Evolutionary conservation across 257 asterid genomes (phyloP).

Genomic region (Solanum arcanum): DNA sequence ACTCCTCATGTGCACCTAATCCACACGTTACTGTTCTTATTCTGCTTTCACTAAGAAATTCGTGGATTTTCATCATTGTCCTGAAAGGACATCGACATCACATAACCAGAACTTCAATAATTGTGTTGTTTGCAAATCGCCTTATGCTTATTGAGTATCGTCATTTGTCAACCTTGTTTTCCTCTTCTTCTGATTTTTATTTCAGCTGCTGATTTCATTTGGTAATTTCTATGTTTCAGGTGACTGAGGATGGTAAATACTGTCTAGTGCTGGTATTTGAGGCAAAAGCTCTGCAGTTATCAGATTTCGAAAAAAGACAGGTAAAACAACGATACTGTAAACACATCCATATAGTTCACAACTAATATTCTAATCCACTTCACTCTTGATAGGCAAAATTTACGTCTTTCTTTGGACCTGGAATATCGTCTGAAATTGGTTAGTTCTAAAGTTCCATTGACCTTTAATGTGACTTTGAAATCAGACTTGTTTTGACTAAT

Average conservation of each 20-base stretch:
- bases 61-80: not conserved
- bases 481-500: not conserved
- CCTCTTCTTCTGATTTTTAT: not conserved
- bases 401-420: conserved; percentile 95
- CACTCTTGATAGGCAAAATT: conserved; percentile 52
- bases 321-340: conserved; percentile 13
- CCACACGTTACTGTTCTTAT: not conserved
- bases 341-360: not conserved
- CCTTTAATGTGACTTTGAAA: not conserved
- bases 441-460: conserved; percentile 7
- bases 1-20: not conserved
- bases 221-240: conserved; percentile 33
- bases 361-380: not conserved
- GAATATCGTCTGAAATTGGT: conserved; percentile 88
- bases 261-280: conserved; percentile 64
- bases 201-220: not conserved
- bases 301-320: conserved; percentile 82
- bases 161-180: not conserved
- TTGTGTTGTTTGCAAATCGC: not conserved
- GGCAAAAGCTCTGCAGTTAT: conserved; percentile 69
- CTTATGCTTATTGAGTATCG: not conserved
- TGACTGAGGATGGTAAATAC: conserved; percentile 67
- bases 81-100: not conserved
- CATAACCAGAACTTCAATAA: not conserved
- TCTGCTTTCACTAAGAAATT: not conserved